Percentiles rank a stretch among this genome's conserved stretches.
Evolutionary conservation across 805 yeast genomes (phyloP).

Genomic region (Monosporozyma unispora): DNA sequence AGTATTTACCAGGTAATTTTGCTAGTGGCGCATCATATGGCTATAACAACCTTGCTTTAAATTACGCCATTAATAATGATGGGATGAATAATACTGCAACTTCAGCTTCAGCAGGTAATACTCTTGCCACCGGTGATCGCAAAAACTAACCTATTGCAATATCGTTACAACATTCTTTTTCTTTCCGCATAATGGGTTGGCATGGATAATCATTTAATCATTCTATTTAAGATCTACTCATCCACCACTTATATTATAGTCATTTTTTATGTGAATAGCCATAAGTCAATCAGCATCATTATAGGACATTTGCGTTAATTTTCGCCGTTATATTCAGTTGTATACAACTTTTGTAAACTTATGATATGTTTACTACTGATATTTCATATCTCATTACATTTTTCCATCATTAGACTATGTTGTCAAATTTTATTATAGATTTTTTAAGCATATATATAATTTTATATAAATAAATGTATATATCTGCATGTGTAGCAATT

Average conservation of each 20-base stretch:
- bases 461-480: too few relatives aligned
- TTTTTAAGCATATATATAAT: not conserved
- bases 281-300: not conserved
- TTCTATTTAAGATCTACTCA: not conserved
- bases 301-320: not conserved
- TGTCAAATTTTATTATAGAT: not conserved
- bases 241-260: not conserved
- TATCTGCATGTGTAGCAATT: not conserved
- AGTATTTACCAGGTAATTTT: conserved; percentile 2
- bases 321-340: not conserved
- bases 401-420: not conserved
- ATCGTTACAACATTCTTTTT: not conserved
- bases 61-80: not conserved
- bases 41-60: not conserved
- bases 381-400: not conserved
- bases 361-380: not conserved
- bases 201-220: too few relatives aligned
- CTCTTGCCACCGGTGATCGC: not conserved
- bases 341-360: not conserved
- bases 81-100: not conserved
- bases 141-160: not conserved
- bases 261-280: not conserved
- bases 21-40: not conserved
- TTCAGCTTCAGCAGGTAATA: not conserved
- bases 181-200: too few relatives aligned